A percentile compares a stretch with the other conserved stretches of the same genome.
phyloP scores from a whole-genome alignment of 148 eudicot genomes.

The Agrostemma githago region DNA sequence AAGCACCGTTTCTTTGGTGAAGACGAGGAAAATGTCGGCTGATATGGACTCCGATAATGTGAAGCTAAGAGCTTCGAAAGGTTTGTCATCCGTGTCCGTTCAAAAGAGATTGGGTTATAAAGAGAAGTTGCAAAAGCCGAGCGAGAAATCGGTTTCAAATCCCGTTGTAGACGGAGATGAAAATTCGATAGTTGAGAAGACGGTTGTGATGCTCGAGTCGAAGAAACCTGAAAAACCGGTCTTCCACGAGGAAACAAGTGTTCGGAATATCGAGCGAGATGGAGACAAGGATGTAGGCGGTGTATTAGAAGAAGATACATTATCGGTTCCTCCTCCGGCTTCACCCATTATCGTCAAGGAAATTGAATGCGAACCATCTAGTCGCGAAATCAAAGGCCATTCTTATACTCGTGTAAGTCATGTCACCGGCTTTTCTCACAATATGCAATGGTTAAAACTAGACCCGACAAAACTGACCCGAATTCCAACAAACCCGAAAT shows the following conservation, averaged over 20 bases:
- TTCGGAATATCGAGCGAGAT: conserved; percentile 21
- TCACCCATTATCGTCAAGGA: conserved; percentile 39
- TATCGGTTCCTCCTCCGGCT: conserved; percentile 35
- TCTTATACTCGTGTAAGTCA: conserved; percentile 16
- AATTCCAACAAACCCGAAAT: too few relatives aligned
- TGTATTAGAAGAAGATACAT: conserved; percentile 28
- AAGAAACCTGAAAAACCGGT: conserved; percentile 50
- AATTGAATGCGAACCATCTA: conserved; percentile 32
- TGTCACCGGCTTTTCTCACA: too few relatives aligned
- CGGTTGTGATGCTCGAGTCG: conserved; percentile 69
- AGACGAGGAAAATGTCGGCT: conserved; percentile 22
- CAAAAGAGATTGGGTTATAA: conserved; percentile 37
- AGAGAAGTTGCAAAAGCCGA: conserved; percentile 31
- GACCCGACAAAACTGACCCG: too few relatives aligned
- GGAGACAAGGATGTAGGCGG: conserved; percentile 24
- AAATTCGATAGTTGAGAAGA: conserved; percentile 70
- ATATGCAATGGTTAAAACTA: too few relatives aligned
- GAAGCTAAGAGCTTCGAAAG: conserved; percentile 46
- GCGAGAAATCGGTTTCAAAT: conserved; percentile 25
- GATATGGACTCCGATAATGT: too few relatives aligned
- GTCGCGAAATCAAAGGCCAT: conserved; percentile 31
- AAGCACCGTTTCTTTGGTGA: conserved; percentile 40
- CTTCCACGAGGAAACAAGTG: conserved; percentile 19
- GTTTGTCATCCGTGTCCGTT: conserved; percentile 26
- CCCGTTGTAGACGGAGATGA: conserved; percentile 46